Conservation (phyloP, 192 early-diverging fungal genomes). For the Coemansia sp. region DNA sequence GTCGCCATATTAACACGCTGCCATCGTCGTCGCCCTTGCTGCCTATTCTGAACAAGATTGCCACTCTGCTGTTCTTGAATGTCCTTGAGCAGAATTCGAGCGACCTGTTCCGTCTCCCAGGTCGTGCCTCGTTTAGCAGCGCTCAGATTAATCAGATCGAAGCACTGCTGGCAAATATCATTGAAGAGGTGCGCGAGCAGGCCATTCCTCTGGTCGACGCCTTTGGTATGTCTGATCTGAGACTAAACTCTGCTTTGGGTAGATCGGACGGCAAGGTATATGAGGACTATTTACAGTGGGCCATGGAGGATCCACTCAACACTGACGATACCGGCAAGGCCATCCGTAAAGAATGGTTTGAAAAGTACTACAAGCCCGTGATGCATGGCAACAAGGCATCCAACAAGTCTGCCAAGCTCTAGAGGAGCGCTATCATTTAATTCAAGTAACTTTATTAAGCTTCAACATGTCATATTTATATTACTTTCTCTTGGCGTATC, state of each 20-base stretch:
- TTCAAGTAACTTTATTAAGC: neutral
- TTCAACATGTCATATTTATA: neutral
- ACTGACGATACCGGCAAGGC: constrained; percentile 20
- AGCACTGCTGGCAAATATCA: constrained; percentile 49
- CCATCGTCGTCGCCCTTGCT: constrained; percentile 30
- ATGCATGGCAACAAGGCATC: constrained; percentile 16
- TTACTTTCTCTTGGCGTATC: constrained; percentile 44
- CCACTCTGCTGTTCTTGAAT: constrained; percentile 58
- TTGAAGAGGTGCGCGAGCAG: constrained; percentile 69
- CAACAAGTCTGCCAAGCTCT: constrained; percentile 22
- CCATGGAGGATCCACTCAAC: constrained; percentile 74
- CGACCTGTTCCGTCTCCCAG: constrained; percentile 64
- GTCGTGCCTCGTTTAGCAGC: constrained; percentile 54
- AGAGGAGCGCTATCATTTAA: neutral
- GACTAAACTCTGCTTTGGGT: constrained; percentile 75
- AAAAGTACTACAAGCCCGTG: constrained; percentile 44
- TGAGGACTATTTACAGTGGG: constrained; percentile 71
- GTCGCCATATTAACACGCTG: constrained; percentile 51
- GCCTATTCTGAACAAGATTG: constrained; percentile 37
- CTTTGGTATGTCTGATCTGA: constrained; percentile 72
- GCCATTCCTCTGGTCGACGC: constrained; percentile 79
- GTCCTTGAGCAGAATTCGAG: constrained; percentile 59
- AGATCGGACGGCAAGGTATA: constrained; percentile 78
- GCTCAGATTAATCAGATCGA: constrained; percentile 56
- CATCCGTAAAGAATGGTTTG: constrained; percentile 42